Percentiles rank a stretch among this genome's conserved stretches.
These are phyloP conservation scores for Claviceps fusiformis DNA, from an alignment of 2,329 filamentous ascomycete genomes.

Conservation along the genomic window DNA sequence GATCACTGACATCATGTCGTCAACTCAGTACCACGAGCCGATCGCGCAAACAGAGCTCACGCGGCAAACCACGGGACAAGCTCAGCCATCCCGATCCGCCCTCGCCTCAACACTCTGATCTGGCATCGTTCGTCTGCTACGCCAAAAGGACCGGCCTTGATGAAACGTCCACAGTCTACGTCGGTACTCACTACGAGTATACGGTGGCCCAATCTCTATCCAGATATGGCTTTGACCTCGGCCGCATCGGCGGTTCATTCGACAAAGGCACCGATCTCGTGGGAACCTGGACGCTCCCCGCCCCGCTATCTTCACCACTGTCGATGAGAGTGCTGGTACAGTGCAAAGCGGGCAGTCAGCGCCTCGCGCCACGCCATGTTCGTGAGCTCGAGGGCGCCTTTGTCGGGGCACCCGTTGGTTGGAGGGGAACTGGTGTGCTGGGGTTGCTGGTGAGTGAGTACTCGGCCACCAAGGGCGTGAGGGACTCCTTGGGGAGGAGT, in stretches of 20 bases:
- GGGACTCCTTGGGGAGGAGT: conserved; percentile 56
- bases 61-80: background rate
- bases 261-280: conserved; percentile 65
- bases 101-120: conserved; percentile 43
- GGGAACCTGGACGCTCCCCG: conserved; percentile 50
- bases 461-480: conserved; percentile 64
- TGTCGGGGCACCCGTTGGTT: conserved; percentile 57
- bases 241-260: conserved; percentile 49
- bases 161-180: conserved; percentile 43
- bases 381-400: conserved; percentile 75
- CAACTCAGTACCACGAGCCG: background rate
- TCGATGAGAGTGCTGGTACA: conserved; percentile 40
- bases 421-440: conserved; percentile 51
- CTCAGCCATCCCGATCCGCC: conserved; percentile 30
- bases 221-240: conserved; percentile 49
- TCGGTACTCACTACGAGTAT: conserved; percentile 71
- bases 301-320: conserved; percentile 13
- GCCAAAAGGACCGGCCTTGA: conserved; percentile 43
- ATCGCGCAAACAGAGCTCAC: background rate
- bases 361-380: conserved; percentile 43
- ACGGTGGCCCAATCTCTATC: conserved; percentile 42
- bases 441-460: conserved; percentile 57
- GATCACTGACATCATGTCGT: background rate
- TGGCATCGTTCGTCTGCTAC: conserved; percentile 52
- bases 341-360: conserved; percentile 50